Evolutionary conservation across 768 basidiomycete genomes (phyloP), one percentile per base, ranked within the genome.

Genomic region (Melanogaster broomeanus): DNA sequence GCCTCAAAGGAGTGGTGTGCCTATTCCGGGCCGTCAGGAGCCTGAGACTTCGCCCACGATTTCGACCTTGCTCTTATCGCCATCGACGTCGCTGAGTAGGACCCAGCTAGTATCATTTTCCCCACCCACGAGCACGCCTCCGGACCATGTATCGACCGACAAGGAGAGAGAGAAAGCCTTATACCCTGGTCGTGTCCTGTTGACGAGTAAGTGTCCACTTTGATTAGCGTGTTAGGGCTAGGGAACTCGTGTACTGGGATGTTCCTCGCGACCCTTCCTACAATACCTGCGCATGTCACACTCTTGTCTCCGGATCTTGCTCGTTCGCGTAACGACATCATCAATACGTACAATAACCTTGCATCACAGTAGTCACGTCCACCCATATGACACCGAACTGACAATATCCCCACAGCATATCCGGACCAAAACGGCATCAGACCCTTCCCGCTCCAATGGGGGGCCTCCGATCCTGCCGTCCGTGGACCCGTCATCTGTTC

Each of bases 401-500:
- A 63, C 55, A 35, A 48, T 27, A 40, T 15, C n/a, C 6, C 33
- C 21, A 45, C 54, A 81, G 77, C 93, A 2, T 96, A 97, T 67
- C 93, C 95, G n/a, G 90, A 89, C 62, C 93, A 97, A 63, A 85
- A 90, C 63, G 92, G 92, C 8, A 92, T 95, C 64, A 74, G 79
- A 34, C 95, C 96, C 0, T 79, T 82, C 63, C 82, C 85, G 0
- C 77, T 98, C 18, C 71, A 75, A 22, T 98, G 96, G 96, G 94
- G 93, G 22, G 89, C 87, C 0, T 24, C 76, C 3, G 76, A 82
- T 40, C 77, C 90, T 19, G 54, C 63, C 7, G 71, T 76, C 7
- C 90, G 94, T 19, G 96, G 96, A 0, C 93, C 95, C 3, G 78
- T 98, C 55, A 81, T 98, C 51, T 92, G 90, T 65, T 93, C 90